These are phyloP conservation scores for Tolypocladium tundrense DNA, from an alignment of 2,329 filamentous ascomycete genomes.

Conservation along the genomic window DNA sequence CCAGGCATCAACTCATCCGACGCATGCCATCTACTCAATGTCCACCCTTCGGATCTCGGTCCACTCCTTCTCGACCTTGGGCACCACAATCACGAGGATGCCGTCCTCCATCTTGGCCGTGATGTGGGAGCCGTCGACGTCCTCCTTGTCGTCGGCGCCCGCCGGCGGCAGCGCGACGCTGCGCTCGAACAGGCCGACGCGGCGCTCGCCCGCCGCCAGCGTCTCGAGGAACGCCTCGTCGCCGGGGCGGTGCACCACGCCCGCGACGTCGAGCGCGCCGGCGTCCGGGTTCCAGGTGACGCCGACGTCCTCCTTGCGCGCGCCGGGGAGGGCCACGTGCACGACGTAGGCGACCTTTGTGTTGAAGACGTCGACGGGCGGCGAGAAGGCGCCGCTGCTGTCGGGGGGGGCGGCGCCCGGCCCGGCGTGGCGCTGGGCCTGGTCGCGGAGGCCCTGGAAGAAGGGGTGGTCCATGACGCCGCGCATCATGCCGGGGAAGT, in stretches of 20 bases:
- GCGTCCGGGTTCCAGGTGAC: conserved; percentile 67
- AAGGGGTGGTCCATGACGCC: conserved; percentile 31
- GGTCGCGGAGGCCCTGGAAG: conserved; percentile 30
- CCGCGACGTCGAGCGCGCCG: conserved; percentile 54
- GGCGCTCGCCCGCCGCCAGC: conserved; percentile 54
- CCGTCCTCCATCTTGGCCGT: conserved; percentile 71
- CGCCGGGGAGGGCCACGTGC: conserved; percentile 68
- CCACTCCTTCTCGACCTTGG: conserved; percentile 59
- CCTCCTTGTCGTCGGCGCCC: conserved; percentile 35
- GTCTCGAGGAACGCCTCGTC: conserved; percentile 59
- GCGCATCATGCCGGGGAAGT: conserved; percentile 28
- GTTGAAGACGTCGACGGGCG: conserved; percentile 68
- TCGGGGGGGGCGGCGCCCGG: conserved; percentile 3
- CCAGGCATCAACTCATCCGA: neutral
- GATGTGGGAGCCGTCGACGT: conserved; percentile 58
- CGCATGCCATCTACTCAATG: conserved; percentile 29
- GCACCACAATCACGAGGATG: conserved; percentile 64
- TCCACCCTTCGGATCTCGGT: conserved; percentile 53
- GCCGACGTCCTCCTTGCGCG: conserved; percentile 67
- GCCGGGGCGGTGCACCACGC: conserved; percentile 62
- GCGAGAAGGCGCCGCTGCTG: conserved; percentile 38
- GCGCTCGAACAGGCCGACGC: conserved; percentile 65
- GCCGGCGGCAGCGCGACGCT: conserved; percentile 50
- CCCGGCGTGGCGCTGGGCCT: conserved; percentile 17
- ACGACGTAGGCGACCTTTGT: conserved; percentile 55